A percentile compares a stretch with the other conserved stretches of the same genome.
Evolutionary conservation across 495 filamentous ascomycete species (phyloP).

Genomic region (Aspergillus nidulans): DNA sequence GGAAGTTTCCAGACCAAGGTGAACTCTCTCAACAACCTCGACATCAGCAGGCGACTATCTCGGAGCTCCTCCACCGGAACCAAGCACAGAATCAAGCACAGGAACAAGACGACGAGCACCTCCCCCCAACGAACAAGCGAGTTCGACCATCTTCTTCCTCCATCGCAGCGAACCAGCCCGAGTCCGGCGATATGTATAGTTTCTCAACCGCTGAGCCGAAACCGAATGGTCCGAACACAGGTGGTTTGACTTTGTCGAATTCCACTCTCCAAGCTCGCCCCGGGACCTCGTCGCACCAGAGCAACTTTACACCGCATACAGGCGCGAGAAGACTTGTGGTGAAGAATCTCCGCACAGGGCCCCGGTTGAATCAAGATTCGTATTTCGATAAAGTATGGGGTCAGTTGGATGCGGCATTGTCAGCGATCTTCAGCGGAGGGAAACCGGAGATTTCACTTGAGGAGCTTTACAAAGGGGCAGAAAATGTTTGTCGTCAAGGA

Average conservation of each 20-base stretch:
- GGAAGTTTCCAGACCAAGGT: conserved; percentile 42
- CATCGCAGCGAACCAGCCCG: conserved; percentile 15
- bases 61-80: conserved; percentile 42
- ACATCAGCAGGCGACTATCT: conserved; percentile 44
- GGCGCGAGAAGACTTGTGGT: conserved; percentile 80
- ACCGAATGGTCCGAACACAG: conserved; percentile 23
- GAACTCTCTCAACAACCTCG: conserved; percentile 32
- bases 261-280: conserved; percentile 23
- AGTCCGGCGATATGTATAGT: conserved; percentile 44
- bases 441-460: conserved; percentile 68
- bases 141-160: conserved; percentile 31
- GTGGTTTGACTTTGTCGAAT: conserved; percentile 16
- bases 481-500: conserved; percentile 80
- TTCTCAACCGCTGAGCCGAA: conserved; percentile 38
- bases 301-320: conserved; percentile 40
- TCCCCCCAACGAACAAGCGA: conserved; percentile 38
- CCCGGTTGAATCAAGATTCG: conserved; percentile 54
- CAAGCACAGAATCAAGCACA: conserved; percentile 14
- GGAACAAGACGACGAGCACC: conserved; percentile 6
- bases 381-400: conserved; percentile 71
- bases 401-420: conserved; percentile 68
- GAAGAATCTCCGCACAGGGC: conserved; percentile 70
- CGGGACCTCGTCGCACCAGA: conserved; percentile 27
- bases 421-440: conserved; percentile 61
- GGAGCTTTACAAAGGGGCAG: conserved; percentile 81